These are phyloP conservation scores for Candolleomyces aberdarensis DNA, from an alignment of 768 basidiomycete genomes.

Conservation along the genomic window DNA sequence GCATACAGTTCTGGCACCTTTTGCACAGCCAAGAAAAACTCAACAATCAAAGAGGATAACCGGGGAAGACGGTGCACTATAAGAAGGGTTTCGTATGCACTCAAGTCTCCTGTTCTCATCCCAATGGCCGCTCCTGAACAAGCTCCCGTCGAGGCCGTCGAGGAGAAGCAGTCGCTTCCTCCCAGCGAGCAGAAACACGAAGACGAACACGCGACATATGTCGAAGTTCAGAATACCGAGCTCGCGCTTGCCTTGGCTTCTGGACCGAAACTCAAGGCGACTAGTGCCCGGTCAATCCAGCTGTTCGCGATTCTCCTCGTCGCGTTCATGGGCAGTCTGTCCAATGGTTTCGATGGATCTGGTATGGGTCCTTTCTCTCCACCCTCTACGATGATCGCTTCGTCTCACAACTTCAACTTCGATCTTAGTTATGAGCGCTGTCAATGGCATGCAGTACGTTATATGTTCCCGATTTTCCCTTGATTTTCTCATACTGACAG, in stretches of 20 bases:
- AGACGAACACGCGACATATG: conserved; percentile 14
- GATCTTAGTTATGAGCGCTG: conserved; percentile 41
- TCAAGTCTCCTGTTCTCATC: no score
- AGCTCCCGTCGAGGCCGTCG: neutral
- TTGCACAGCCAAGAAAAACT: no score
- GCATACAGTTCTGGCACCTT: no score
- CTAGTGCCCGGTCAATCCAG: conserved; percentile 35
- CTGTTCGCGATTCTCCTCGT: conserved; percentile 40
- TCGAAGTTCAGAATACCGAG: conserved; percentile 39
- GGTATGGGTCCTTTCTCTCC: conserved; percentile 22
- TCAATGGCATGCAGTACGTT: conserved; percentile 45
- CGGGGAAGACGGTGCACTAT: conserved; percentile 4
- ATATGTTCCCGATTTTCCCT: neutral
- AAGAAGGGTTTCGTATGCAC: no score
- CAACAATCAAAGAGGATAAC: no score
- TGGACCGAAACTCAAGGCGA: conserved; percentile 38
- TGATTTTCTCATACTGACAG: neutral
- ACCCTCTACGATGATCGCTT: neutral
- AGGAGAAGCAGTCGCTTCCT: conserved; percentile 3
- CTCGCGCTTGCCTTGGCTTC: conserved; percentile 43
- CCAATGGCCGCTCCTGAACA: no score
- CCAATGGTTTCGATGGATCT: conserved; percentile 47
- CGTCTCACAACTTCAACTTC: neutral
- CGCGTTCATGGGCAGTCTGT: conserved; percentile 43
- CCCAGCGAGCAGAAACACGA: neutral